phyloP scores from a whole-genome alignment of 176 grass and related monocot genomes.

The Canna indica region DNA sequence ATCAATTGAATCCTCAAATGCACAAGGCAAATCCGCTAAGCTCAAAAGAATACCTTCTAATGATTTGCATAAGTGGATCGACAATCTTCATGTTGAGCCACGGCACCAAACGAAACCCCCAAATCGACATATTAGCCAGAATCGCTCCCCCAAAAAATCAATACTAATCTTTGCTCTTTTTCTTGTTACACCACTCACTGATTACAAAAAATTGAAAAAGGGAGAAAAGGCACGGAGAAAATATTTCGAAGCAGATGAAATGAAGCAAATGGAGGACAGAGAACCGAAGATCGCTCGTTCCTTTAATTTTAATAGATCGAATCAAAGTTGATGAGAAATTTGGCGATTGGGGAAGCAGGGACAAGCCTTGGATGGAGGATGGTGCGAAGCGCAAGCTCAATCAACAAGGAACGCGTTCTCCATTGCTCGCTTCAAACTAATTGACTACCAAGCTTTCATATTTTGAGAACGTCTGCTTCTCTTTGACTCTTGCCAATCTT shows the following conservation, averaged over 20 bases:
- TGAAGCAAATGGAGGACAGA: not conserved
- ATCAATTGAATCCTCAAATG: not conserved
- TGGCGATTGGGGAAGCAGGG: too few species aligned
- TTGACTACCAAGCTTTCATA: not conserved
- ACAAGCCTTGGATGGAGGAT: not conserved
- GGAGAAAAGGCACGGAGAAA: not conserved
- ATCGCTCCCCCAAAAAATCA: not conserved
- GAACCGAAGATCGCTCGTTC: not conserved
- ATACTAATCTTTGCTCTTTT: not conserved
- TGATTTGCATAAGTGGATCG: constrained; percentile 32
- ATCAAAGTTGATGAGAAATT: too few species aligned
- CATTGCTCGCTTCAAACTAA: not conserved
- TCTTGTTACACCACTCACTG: not conserved
- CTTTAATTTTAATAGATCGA: too few species aligned
- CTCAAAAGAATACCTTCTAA: constrained; percentile 23
- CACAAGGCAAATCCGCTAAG: not conserved
- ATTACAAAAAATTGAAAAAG: not conserved
- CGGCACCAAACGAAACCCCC: constrained; percentile 15
- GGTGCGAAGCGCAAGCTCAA: not conserved
- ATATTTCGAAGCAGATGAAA: not conserved
- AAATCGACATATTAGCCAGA: constrained; percentile 22
- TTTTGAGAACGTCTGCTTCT: not conserved
- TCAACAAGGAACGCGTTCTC: not conserved
- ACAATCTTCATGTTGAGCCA: constrained; percentile 35
- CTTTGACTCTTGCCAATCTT: too few species aligned